Conservation (phyloP, 208 protist species). For the Trypanosoma rangeli region DNA sequence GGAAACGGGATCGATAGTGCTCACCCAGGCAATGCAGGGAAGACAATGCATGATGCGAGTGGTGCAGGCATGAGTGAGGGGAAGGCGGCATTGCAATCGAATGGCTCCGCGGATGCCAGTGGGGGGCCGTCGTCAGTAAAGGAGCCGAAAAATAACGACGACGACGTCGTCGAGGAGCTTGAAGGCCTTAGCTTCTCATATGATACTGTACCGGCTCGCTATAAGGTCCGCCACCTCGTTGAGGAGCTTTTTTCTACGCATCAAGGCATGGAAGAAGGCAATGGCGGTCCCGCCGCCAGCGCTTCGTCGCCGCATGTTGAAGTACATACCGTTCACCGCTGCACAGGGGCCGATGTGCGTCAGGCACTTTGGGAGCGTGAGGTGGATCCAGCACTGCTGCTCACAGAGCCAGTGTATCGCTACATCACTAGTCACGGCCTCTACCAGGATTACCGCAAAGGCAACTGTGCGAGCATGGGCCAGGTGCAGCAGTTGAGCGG, state of each 20-base stretch:
- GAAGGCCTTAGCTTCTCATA: not conserved
- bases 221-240: conserved; percentile 72
- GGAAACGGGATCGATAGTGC: not conserved
- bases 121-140: not conserved
- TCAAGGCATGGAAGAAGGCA: not conserved
- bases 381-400: conserved; percentile 49
- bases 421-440: conserved; percentile 82
- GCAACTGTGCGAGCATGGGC: conserved; percentile 27
- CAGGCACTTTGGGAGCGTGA: conserved; percentile 86
- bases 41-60: not conserved
- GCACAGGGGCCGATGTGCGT: conserved; percentile 80
- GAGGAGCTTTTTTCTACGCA: conserved; percentile 71
- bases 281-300: not conserved
- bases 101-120: not conserved
- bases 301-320: conserved; percentile 63
- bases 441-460: conserved; percentile 80
- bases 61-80: not conserved
- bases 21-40: not conserved
- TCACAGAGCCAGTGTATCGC: conserved; percentile 72
- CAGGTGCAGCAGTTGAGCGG: conserved; percentile 32
- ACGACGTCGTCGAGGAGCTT: not conserved
- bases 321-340: conserved; percentile 73
- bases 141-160: not conserved
- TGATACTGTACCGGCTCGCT: conserved; percentile 25
- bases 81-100: not conserved